phyloP scores from a whole-genome alignment of 2,329 filamentous ascomycete species.

The Akanthomyces muscarius region DNA sequence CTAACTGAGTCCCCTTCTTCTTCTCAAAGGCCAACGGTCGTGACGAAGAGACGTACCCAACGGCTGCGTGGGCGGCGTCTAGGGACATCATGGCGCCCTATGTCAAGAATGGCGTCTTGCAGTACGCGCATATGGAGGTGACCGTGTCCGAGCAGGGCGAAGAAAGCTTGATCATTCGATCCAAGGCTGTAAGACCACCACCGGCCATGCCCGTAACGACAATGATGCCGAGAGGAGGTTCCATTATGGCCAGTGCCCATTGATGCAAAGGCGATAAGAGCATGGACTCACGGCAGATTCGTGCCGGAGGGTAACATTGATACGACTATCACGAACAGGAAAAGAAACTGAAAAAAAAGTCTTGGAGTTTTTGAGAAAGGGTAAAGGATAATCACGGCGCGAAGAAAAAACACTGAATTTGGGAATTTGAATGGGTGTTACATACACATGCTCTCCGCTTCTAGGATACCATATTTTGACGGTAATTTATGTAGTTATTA shows the following conservation, averaged over 20 bases:
- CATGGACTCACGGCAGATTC: neutral
- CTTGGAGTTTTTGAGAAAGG: neutral
- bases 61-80: slow-evolving; percentile 28
- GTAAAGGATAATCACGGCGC: neutral
- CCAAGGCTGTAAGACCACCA: slow-evolving; percentile 28
- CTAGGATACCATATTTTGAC: neutral
- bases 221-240: slow-evolving; percentile 26
- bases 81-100: slow-evolving; percentile 44
- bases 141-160: slow-evolving; percentile 35
- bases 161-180: slow-evolving; percentile 34
- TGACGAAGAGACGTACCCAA: slow-evolving; percentile 36
- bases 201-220: slow-evolving; percentile 29
- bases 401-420: neutral
- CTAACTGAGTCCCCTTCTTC: neutral
- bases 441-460: neutral
- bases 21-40: slow-evolving; percentile 44
- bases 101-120: slow-evolving; percentile 41
- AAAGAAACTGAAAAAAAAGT: neutral
- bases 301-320: neutral
- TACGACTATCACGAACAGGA: neutral
- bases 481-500: neutral
- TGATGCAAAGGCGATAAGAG: neutral
- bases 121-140: slow-evolving; percentile 47
- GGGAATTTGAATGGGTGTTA: neutral
- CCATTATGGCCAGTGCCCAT: slow-evolving; percentile 12